Percentiles rank a stretch among this genome's conserved stretches.
phyloP scores from a whole-genome alignment of 2,329 filamentous ascomycete species.

The Beauveria brongniartii region DNA sequence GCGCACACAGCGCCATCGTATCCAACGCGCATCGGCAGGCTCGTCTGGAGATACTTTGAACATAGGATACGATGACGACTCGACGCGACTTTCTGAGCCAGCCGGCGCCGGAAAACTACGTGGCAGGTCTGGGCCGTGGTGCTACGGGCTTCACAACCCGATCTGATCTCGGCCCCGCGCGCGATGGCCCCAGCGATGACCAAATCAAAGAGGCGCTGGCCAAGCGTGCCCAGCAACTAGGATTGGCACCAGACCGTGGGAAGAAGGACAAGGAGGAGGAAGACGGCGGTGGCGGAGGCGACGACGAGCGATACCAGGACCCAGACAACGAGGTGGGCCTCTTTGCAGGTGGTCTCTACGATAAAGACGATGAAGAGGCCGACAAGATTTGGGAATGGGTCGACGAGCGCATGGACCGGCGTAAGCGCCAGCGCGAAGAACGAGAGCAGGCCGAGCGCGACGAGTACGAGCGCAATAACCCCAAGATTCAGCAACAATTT shows the following conservation, averaged over 20 bases:
- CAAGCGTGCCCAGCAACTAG: constrained; percentile 82
- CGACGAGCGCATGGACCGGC: constrained; percentile 93
- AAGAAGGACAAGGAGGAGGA: constrained; percentile 59
- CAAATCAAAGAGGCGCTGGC: constrained; percentile 97
- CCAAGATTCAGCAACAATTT: constrained; percentile 97
- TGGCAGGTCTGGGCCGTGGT: constrained; percentile 93
- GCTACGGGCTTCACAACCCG: constrained; percentile 97
- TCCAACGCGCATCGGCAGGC: not conserved
- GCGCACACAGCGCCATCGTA: not conserved
- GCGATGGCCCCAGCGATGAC: constrained; percentile 92
- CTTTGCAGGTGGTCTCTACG: constrained; percentile 92
- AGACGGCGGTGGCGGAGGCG: constrained; percentile 65
- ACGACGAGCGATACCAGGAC: constrained; percentile 82
- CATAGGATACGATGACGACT: constrained; percentile 36
- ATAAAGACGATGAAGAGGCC: constrained; percentile 95
- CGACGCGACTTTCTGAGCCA: constrained; percentile 85
- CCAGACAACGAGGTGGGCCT: constrained; percentile 95
- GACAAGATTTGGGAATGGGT: constrained; percentile 93
- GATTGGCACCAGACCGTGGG: constrained; percentile 57
- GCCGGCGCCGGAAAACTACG: constrained; percentile 77
- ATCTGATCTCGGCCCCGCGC: constrained; percentile 88
- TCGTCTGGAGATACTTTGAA: not conserved
- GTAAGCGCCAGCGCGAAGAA: constrained; percentile 87
- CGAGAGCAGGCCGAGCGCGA: constrained; percentile 86
- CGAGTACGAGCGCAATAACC: constrained; percentile 94